These are phyloP conservation scores for Lotus japonicus DNA, from an alignment of 306 rosid species.

Conservation along the genomic window DNA sequence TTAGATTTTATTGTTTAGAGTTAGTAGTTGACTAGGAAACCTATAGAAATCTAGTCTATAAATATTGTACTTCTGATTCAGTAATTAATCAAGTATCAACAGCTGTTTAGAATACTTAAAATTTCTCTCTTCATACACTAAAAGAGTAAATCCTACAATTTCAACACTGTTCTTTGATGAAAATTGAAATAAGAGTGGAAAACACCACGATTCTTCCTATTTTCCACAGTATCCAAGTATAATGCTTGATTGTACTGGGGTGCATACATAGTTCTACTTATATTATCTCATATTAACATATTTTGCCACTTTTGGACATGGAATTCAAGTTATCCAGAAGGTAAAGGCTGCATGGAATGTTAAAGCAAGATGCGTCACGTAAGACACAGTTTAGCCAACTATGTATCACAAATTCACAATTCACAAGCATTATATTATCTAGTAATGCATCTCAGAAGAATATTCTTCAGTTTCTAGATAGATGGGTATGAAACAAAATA, in stretches of 20 bases:
- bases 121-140: no score
- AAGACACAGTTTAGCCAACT: conserved; percentile 3
- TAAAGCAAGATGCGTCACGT: conserved; percentile 13
- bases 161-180: no score
- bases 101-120: no score
- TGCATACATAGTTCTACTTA: neutral
- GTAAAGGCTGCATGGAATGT: neutral
- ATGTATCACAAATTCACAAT: no score
- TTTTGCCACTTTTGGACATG: neutral
- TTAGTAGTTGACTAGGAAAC: no score
- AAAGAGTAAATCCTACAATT: no score
- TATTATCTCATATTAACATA: neutral
- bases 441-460: conserved; percentile 12
- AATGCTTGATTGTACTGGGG: neutral
- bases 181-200: neutral
- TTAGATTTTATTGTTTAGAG: no score
- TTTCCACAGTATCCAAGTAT: neutral
- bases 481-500: conserved; percentile 11
- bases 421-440: neutral
- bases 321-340: neutral
- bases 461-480: neutral
- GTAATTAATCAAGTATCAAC: no score
- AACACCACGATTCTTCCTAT: neutral
- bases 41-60: no score
- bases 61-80: no score